Base-by-base conservation (phyloP, 768 basidiomycete genomes). In the Terana coerulea region DNA sequence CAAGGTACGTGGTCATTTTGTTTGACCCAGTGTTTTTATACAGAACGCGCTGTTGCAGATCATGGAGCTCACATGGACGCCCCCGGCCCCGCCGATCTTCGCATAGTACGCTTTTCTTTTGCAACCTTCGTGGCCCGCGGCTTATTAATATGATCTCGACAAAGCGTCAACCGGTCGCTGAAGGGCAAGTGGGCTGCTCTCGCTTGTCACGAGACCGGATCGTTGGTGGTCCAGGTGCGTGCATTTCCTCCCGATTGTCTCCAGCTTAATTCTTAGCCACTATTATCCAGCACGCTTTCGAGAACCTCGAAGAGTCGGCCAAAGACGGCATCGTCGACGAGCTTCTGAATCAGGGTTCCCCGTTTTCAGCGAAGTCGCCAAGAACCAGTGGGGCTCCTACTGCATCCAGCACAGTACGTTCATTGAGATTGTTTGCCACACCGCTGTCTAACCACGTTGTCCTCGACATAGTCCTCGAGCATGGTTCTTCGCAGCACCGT, bases 141-240 rank as follows among this genome's bases (percentile, higher is more conserved):
- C 29, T 28, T 19, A 40, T 55, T 8, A 50, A 26, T 10, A 29
- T 43, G 55, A 15, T 44, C 17, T 34, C 28, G 25, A 15, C 47
- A 0, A 59, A 92, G 90, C 54, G 90, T 93, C 59, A 92, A 93
- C 68, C 88, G 85, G 58, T 88, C 91, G 0, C 71, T 93, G 56
- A 87, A 88, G 59, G 90, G 91, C 17, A 89, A 91, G 63, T 92
- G 91, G 91, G 90, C 91, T 0, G 79, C 88, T 9, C 77, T 93
- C 37, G 91, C 91, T 10, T 93, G 91, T 61, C 91, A 93, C 61
- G 91, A 93, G 69, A 93, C 91, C 0, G 91, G 91, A 7, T 92
- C 89, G 17, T 77, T 92, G 22, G 89, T 92, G 41, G 89, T 91
- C 42, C 89, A 91, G 78, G 89, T 89, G 61, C 53, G 67, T 19